Conservation (phyloP, 208 protist genomes). For the Trypanosoma scelopori region DNA sequence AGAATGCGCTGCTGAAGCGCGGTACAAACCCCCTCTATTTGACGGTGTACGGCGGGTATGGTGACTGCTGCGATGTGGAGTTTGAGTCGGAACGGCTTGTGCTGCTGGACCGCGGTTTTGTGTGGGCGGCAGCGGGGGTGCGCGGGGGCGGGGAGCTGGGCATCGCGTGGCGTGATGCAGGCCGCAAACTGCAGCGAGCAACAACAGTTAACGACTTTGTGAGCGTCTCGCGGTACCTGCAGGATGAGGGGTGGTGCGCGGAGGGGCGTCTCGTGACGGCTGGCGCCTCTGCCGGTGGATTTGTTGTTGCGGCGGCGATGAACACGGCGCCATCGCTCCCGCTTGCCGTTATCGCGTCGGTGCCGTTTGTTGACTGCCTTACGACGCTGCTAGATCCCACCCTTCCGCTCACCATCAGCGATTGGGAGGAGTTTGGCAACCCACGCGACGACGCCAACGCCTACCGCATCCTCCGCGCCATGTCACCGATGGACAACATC, state of each 20-base stretch:
- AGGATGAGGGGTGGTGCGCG: conserved; percentile 43
- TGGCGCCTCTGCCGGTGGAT: conserved; percentile 83
- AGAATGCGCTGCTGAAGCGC: conserved; percentile 8
- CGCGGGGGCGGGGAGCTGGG: conserved; percentile 91
- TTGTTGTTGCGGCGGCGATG: conserved; percentile 73
- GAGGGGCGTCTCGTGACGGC: conserved; percentile 37
- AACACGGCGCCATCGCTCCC: conserved; percentile 62
- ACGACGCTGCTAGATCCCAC: conserved; percentile 72
- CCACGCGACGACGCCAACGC: conserved; percentile 52
- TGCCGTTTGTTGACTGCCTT: conserved; percentile 91
- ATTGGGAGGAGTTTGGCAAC: conserved; percentile 92
- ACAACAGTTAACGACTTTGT: conserved; percentile 88
- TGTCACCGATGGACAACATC: conserved; percentile 82
- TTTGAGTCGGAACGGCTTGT: conserved; percentile 57
- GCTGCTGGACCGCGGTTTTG: conserved; percentile 77
- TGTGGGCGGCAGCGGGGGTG: conserved; percentile 71
- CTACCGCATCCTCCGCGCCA: conserved; percentile 62
- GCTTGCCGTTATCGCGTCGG: conserved; percentile 46
- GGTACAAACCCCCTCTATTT: conserved; percentile 46
- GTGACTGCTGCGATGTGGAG: conserved; percentile 52
- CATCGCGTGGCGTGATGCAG: conserved; percentile 61
- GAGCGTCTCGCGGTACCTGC: conserved; percentile 55
- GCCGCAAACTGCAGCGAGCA: conserved; percentile 47
- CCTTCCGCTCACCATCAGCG: conserved; percentile 73
- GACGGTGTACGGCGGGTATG: conserved; percentile 80